Evolutionary conservation across 306 rosid genomes (phyloP).

Genomic region (Acmispon strigosus): DNA sequence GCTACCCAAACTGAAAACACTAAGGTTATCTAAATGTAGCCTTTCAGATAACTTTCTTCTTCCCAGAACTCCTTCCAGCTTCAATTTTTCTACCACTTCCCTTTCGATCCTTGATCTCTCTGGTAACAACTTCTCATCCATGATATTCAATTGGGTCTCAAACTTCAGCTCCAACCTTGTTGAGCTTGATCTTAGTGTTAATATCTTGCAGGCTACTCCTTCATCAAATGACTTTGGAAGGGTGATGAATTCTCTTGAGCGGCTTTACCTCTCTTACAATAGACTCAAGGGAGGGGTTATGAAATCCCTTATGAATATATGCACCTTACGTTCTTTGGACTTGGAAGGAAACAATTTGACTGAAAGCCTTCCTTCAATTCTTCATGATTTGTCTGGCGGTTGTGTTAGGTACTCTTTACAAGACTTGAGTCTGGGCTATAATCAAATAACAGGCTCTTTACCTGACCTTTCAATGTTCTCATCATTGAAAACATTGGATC

Average conservation of each 20-base stretch:
- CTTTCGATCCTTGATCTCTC: conserved; percentile 7
- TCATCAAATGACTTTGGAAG: no score
- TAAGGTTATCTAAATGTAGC: not conserved
- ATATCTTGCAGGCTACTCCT: no score
- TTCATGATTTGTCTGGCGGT: not conserved
- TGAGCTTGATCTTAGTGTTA: no score
- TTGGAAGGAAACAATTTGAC: not conserved
- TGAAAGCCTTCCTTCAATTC: not conserved
- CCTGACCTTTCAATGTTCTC: not conserved
- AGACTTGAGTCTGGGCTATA: not conserved
- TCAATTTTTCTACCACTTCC: conserved; percentile 15
- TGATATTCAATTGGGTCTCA: no score
- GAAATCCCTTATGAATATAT: no score
- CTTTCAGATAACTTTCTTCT: conserved; percentile 1
- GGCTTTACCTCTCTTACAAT: no score
- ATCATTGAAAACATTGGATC: not conserved
- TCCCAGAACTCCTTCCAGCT: not conserved
- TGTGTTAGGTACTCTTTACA: conserved; percentile 16
- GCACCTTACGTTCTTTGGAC: not conserved
- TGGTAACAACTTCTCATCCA: not conserved
- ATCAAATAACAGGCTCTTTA: conserved; percentile 5
- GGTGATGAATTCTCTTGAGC: no score
- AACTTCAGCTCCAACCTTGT: no score
- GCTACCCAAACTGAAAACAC: no score
- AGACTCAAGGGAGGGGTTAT: no score